Conservation (phyloP, 2,329 filamentous ascomycete species). For the Clarireedia paspali region DNA sequence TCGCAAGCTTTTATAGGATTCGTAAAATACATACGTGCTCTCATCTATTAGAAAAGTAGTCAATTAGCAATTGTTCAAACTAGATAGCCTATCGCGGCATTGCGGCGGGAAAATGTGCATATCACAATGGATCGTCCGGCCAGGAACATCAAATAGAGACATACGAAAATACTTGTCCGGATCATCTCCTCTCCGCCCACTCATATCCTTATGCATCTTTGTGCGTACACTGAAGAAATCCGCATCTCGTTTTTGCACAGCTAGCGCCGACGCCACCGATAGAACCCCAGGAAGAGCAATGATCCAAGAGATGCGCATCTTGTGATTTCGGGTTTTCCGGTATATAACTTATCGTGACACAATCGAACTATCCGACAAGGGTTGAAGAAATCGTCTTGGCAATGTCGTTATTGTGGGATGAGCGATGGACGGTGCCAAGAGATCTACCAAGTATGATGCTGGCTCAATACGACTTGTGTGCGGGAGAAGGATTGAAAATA, state of each 20-base stretch:
- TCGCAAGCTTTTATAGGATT: neutral
- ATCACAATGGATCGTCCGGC: neutral
- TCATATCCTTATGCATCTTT: conserved; percentile 27
- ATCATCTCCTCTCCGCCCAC: conserved; percentile 24
- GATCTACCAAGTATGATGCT: neutral
- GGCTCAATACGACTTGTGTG: neutral
- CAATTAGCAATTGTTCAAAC: neutral
- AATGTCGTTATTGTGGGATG: neutral
- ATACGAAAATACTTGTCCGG: conserved; percentile 33
- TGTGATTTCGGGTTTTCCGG: neutral
- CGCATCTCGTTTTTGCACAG: conserved; percentile 25
- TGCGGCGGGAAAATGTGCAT: neutral
- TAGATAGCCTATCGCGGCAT: neutral
- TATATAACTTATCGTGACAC: neutral
- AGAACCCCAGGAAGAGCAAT: conserved; percentile 20
- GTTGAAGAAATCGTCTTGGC: conserved; percentile 9
- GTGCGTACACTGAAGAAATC: conserved; percentile 27
- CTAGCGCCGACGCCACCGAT: conserved; percentile 19
- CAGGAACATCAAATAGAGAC: conserved; percentile 10
- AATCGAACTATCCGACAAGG: neutral
- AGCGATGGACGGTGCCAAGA: neutral
- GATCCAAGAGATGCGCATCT: conserved; percentile 25
- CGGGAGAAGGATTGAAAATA: neutral
- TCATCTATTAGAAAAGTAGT: conserved; percentile 18
- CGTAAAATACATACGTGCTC: conserved; percentile 22